A percentile compares a stretch with the other conserved stretches of the same genome.
These are phyloP conservation scores for Cyathus striatus DNA, from an alignment of 768 basidiomycete species.

Conservation along the genomic window DNA sequence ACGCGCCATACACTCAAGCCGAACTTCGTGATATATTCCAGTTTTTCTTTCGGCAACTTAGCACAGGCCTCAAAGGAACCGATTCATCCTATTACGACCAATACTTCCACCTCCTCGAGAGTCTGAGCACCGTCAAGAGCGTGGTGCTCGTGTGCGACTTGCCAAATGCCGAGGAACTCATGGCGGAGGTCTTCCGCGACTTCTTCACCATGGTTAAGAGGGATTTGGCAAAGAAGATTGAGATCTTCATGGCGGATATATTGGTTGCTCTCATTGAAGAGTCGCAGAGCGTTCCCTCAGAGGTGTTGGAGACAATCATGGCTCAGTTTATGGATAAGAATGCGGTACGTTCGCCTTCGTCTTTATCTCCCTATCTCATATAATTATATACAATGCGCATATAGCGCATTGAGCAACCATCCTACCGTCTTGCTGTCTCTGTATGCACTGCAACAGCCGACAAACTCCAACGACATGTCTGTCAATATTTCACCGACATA, in stretches of 20 bases:
- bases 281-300: slow-evolving; percentile 64
- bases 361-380: slow-evolving; percentile 1
- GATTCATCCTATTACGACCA: slow-evolving; percentile 86
- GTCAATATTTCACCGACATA: slow-evolving; percentile 90
- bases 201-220: slow-evolving; percentile 79
- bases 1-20: slow-evolving; percentile 87
- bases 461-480: slow-evolving; percentile 84
- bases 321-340: slow-evolving; percentile 82
- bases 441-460: slow-evolving; percentile 82
- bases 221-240: slow-evolving; percentile 71
- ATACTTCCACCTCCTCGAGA: slow-evolving; percentile 94
- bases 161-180: slow-evolving; percentile 79
- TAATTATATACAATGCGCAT: not conserved
- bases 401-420: slow-evolving; percentile 67
- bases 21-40: slow-evolving; percentile 96
- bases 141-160: slow-evolving; percentile 93
- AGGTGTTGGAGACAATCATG: slow-evolving; percentile 78
- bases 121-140: slow-evolving; percentile 89
- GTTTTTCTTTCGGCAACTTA: slow-evolving; percentile 90
- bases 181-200: slow-evolving; percentile 77
- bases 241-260: slow-evolving; percentile 85
- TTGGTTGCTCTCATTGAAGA: slow-evolving; percentile 89
- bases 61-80: slow-evolving; percentile 63
- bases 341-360: slow-evolving; percentile 42
- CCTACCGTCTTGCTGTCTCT: slow-evolving; percentile 78